A percentile compares a stretch with the other conserved stretches of the same genome.
Evolutionary conservation across 345 rosid genomes (phyloP).

Genomic region (rapeseed (Brassica napus)): Da-Ae NC_063437.1:19762501-19763000

Average conservation of each 20-base stretch:
- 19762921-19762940: constrained; percentile 46
- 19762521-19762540: constrained; percentile 5
- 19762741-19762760: constrained; percentile 46
- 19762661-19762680: constrained; percentile 34
- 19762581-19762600: constrained; percentile 34
- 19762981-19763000: constrained; percentile 39
- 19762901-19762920: constrained; percentile 55
- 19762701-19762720: constrained; percentile 48
- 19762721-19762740: constrained; percentile 69
- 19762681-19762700: constrained; percentile 41
- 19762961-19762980: constrained; percentile 41
- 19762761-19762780: constrained; percentile 42
- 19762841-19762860: constrained; percentile 78
- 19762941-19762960: constrained; percentile 47
- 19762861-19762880: constrained; percentile 84
- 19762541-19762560: constrained; percentile 29
- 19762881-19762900: constrained; percentile 72
- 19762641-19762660: constrained; percentile 45
- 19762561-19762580: constrained; percentile 38
- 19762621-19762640: constrained; percentile 37
- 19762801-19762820: constrained; percentile 38
- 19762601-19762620: constrained; percentile 41
- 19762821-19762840: constrained; percentile 64
- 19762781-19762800: constrained; percentile 44
- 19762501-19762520: constrained; percentile 27